Base-by-base conservation (phyloP, 1,139 yeast genomes). In the Nakaseomyces sp. region DNA sequence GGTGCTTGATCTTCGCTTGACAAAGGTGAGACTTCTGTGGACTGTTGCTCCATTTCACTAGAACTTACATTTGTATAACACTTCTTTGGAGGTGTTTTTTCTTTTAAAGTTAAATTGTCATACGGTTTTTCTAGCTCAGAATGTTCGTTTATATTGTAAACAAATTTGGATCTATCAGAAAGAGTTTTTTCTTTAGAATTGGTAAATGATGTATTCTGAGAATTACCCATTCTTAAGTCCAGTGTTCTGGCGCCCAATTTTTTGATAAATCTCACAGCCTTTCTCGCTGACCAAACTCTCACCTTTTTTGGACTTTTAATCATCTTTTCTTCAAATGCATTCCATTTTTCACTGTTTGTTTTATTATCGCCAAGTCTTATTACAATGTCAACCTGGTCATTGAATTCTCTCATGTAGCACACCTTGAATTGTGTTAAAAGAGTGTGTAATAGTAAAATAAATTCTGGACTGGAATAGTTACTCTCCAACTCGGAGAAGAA, bases 231-330 rank as follows among this genome's bases (percentile, higher is more conserved):
- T 13, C 17, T 3, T 16, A 30, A 30, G 33, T 30, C 18, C 7
- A 30, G 10, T 15, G 13, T 30, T 16, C 15, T 30, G 5, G 33
- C 33, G 17, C 47, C 49, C 45, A 53, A 36, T 40, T 52, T 47
- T 24, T 37, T 24, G 16, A 54, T 19, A 41, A 54, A 54, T 16
- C 42, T 46, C 12, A 37, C 9, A 3, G 49, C 41, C 39, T 54
- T 54, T 6, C 33, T 31, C 2, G 46, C 25, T 18, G 51, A 40
- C 57, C 57, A 54, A 10, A 54, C 38, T 36, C 56, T 48, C 15
- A 52, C 18, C 15, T 42, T 48, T 24, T 42, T 50, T 8, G 37
- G 37, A 12, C 22, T 32, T 17, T 32, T 32, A 5, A 5, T 13
- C 4, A 32, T 9, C 24, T 32, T 32, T 9, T 19, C 16, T 32